Conservation (phyloP, 2,329 filamentous ascomycete species). For the Calonectria fujianensis region DNA sequence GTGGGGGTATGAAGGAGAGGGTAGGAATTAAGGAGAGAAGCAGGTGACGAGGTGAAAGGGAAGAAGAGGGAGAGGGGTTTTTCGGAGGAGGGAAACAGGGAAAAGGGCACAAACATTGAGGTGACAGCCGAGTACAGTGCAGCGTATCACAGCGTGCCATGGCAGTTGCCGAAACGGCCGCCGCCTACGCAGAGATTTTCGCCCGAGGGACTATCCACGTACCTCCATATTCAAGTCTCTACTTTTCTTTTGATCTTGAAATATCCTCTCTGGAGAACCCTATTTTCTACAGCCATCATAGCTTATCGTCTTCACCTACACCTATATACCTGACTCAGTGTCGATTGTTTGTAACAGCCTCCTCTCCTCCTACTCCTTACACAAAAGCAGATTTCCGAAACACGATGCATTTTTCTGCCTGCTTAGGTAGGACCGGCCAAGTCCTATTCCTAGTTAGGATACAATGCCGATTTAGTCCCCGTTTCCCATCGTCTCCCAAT, state of each 20-base stretch:
- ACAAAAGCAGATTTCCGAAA: background rate
- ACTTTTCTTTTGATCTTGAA: background rate
- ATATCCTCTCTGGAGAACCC: too few species aligned
- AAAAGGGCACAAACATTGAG: constrained; percentile 27
- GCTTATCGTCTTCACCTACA: background rate
- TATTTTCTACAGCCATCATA: background rate
- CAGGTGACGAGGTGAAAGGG: constrained; percentile 6
- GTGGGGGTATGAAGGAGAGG: constrained; percentile 5
- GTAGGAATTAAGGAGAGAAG: constrained; percentile 14
- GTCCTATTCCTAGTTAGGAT: background rate
- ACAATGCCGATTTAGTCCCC: background rate
- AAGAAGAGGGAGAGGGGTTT: constrained; percentile 17
- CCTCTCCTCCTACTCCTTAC: background rate
- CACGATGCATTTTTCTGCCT: background rate
- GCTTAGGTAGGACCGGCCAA: background rate
- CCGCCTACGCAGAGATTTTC: background rate
- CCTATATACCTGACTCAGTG: background rate
- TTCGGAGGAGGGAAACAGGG: background rate
- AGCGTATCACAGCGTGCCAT: constrained; percentile 30
- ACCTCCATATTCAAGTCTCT: background rate
- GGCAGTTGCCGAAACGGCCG: constrained; percentile 29
- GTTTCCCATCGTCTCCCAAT: background rate
- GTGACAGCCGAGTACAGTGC: constrained; percentile 29
- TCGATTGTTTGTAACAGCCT: background rate
- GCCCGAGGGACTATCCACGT: background rate